These are phyloP conservation scores for Toxicodendron radicans DNA, from an alignment of 345 rosid species.

Conservation along the genomic window DNA sequence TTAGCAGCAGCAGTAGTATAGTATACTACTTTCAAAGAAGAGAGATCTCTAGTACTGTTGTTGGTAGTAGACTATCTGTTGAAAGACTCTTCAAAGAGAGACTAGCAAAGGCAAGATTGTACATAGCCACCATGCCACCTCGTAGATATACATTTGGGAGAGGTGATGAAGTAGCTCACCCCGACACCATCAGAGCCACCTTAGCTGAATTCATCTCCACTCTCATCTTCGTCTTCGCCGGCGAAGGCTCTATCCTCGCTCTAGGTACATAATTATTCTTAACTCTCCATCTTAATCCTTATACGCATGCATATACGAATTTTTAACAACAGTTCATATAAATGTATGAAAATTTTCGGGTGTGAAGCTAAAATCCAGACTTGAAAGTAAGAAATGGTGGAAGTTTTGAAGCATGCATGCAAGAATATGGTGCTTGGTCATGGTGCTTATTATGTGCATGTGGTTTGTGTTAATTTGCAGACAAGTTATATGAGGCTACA, in stretches of 20 bases:
- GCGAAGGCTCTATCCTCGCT: conserved; percentile 79
- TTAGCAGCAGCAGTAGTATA: background rate
- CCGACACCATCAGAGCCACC: conserved; percentile 53
- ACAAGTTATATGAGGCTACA: conserved; percentile 45
- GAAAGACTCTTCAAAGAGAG: background rate
- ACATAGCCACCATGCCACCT: conserved; percentile 26
- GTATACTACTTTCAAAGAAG: too few species aligned
- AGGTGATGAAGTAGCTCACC: conserved; percentile 51
- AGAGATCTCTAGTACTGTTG: background rate
- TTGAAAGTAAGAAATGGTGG: background rate
- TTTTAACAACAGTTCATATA: too few species aligned
- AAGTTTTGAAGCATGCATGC: background rate
- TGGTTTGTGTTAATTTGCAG: conserved; percentile 28
- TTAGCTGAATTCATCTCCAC: conserved; percentile 73
- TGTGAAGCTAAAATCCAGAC: too few species aligned
- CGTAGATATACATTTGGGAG: conserved; percentile 45
- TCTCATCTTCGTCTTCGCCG: conserved; percentile 69
- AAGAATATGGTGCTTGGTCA: background rate
- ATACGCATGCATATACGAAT: background rate
- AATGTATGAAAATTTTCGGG: too few species aligned
- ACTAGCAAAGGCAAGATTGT: background rate
- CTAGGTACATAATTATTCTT: conserved; percentile 31
- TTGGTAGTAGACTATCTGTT: background rate
- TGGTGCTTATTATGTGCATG: background rate
- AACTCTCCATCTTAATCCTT: background rate